Evolutionary conservation across 495 filamentous ascomycete genomes (phyloP).

Genomic region (Talaromyces liani): DNA sequence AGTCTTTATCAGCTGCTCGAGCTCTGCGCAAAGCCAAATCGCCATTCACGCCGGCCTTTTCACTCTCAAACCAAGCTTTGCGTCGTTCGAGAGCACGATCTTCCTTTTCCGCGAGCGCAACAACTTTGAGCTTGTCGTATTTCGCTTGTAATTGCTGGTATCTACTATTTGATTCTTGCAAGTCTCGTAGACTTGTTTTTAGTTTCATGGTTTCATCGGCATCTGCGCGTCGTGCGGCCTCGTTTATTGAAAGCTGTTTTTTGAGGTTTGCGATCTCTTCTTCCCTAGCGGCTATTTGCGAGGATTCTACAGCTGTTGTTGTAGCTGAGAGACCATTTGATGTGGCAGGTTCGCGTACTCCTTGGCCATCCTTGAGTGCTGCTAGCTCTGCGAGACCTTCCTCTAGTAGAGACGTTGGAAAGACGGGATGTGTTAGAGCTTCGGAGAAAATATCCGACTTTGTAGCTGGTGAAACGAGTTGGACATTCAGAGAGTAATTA

Average conservation of each 20-base stretch:
- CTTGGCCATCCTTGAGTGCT: conserved; percentile 18
- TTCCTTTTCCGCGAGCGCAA: conserved; percentile 34
- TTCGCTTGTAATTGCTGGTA: conserved; percentile 33
- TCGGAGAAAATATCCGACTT: conserved; percentile 32
- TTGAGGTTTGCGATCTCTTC: conserved; percentile 30
- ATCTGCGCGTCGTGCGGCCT: conserved; percentile 28
- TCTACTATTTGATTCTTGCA: conserved; percentile 37
- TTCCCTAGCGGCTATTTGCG: conserved; percentile 28
- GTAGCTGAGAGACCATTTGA: conserved; percentile 5
- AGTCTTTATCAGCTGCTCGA: conserved; percentile 24
- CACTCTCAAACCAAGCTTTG: conserved; percentile 39
- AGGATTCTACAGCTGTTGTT: conserved; percentile 17
- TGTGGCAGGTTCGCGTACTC: conserved; percentile 11
- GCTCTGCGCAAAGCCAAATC: conserved; percentile 30
- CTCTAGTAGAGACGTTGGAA: conserved; percentile 46
- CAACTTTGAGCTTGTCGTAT: conserved; percentile 26
- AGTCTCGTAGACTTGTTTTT: conserved; percentile 26
- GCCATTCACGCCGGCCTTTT: conserved; percentile 38
- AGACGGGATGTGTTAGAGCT: conserved; percentile 44
- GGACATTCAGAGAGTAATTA: conserved; percentile 61
- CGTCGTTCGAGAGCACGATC: conserved; percentile 29
- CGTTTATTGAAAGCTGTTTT: conserved; percentile 31
- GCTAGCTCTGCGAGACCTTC: conserved; percentile 48
- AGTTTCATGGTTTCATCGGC: conserved; percentile 32
- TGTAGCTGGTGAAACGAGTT: conserved; percentile 36